A percentile compares a stretch with the other conserved stretches of the same genome.
phyloP scores from a whole-genome alignment of 345 rosid species.

The Citrus glauca region DNA sequence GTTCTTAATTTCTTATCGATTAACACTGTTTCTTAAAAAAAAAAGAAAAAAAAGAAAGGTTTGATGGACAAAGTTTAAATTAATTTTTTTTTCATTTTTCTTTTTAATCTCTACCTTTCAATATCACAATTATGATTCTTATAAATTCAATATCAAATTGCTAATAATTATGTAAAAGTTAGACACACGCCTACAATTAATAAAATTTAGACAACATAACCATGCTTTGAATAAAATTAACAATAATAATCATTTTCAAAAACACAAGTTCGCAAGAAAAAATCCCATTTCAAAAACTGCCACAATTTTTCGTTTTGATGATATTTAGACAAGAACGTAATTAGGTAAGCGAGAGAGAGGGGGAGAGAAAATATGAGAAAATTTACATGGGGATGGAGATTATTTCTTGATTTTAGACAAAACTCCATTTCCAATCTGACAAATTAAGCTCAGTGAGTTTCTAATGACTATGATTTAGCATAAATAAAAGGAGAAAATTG shows the following conservation, averaged over 20 bases:
- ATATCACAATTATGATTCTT: too few relatives aligned
- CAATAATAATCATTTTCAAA: not conserved
- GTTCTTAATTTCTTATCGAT: too few relatives aligned
- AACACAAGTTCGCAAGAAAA: not conserved
- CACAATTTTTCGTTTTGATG: not conserved
- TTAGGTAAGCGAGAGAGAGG: not conserved
- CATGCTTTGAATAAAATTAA: not conserved
- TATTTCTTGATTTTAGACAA: not conserved
- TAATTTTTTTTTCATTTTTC: too few relatives aligned
- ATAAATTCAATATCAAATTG: too few relatives aligned
- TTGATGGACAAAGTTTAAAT: too few relatives aligned
- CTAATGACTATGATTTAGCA: not conserved
- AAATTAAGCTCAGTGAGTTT: not conserved
- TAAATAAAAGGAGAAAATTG: not conserved
- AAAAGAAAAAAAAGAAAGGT: too few relatives aligned
- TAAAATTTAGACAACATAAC: not conserved
- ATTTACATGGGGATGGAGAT: conserved; percentile 7
- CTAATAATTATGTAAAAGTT: too few relatives aligned
- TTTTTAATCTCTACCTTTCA: too few relatives aligned
- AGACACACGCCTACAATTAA: too few relatives aligned
- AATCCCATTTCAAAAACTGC: not conserved
- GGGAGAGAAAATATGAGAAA: not conserved
- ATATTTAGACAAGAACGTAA: not conserved
- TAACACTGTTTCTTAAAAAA: too few relatives aligned
- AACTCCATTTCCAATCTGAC: conserved; percentile 4